These are phyloP conservation scores for Paramecium octaurelia DNA, from an alignment of 73 alveolate genomes.

Conservation along the genomic window DNA sequence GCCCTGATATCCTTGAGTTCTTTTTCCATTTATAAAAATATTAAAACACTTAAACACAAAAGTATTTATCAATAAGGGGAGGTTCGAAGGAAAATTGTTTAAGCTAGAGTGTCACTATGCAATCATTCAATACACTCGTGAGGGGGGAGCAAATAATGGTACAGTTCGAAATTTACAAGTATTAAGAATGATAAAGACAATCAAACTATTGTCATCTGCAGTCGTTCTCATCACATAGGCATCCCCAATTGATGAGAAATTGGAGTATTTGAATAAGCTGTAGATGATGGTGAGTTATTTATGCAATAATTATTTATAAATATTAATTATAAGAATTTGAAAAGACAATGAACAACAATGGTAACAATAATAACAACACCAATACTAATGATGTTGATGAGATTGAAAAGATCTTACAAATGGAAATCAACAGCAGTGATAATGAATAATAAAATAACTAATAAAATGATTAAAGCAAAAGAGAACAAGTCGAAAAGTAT, in stretches of 20 bases:
- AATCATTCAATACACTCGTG: neutral
- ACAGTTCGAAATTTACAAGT: too few species aligned
- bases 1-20: neutral
- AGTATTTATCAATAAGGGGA: neutral
- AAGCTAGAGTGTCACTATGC: neutral
- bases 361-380: neutral
- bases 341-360: neutral
- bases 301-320: neutral
- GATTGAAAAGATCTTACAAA: neutral
- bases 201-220: too few species aligned
- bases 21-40: neutral
- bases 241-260: too few species aligned
- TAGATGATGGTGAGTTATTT: neutral
- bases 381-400: neutral
- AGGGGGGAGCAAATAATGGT: too few species aligned
- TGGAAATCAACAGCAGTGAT: neutral
- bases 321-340: neutral
- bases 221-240: too few species aligned
- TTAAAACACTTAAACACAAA: neutral
- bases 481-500: neutral
- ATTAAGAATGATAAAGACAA: too few species aligned
- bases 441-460: neutral
- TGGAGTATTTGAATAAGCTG: neutral
- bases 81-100: too few species aligned
- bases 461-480: conserved; percentile 2